phyloP scores from a whole-genome alignment of 2,329 filamentous ascomycete genomes.

The Paecilomyces sp. region DNA sequence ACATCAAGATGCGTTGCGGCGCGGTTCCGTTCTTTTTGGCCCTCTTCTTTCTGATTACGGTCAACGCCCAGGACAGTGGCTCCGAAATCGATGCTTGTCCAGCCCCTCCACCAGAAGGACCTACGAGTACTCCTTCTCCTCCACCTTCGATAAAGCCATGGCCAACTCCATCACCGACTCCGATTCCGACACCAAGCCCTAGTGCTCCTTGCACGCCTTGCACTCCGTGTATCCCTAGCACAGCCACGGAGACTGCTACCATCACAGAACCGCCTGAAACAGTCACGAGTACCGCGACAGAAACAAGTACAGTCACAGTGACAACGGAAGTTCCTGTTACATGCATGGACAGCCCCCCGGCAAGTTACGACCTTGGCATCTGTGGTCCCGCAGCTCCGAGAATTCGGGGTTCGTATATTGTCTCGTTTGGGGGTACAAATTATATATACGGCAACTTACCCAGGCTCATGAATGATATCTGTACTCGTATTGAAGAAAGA shows the following conservation, averaged over 20 bases:
- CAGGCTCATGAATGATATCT: neutral
- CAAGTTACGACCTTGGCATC: neutral
- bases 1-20: too few species aligned
- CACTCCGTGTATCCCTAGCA: too few species aligned
- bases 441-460: neutral
- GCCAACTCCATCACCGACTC: too few species aligned
- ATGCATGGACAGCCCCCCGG: neutral
- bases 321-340: neutral
- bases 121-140: too few species aligned
- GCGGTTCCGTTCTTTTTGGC: too few species aligned
- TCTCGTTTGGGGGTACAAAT: neutral
- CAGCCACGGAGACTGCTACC: neutral
- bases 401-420: neutral
- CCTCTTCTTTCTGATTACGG: too few species aligned
- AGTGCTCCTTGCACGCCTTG: too few species aligned
- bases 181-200: too few species aligned
- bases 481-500: neutral
- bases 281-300: neutral
- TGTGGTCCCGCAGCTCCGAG: neutral
- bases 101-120: too few species aligned
- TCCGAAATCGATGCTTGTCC: too few species aligned
- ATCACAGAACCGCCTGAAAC: neutral
- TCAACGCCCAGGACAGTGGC: too few species aligned
- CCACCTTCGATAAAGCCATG: too few species aligned
- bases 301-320: neutral